Conservation (phyloP, 2,329 filamentous ascomycete species). For the Aureobasidium sp. region DNA sequence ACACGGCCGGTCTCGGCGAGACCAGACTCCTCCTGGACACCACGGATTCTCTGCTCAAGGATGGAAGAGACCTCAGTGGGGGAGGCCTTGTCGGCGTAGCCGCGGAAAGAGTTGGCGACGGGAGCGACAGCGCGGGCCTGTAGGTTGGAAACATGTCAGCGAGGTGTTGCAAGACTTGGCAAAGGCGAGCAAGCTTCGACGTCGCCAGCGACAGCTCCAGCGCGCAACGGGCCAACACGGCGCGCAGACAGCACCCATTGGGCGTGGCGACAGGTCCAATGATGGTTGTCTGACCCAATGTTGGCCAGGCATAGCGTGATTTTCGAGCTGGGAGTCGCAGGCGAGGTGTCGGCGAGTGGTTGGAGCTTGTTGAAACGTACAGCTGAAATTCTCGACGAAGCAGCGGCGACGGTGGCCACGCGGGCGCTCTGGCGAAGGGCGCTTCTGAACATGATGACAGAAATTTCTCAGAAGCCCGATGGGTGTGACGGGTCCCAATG, state of each 20-base stretch:
- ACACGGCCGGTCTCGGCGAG: conserved; percentile 99
- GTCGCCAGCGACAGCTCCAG: conserved; percentile 12
- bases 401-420: conserved; percentile 89
- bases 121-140: conserved; percentile 84
- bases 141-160: conserved; percentile 42
- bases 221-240: not conserved
- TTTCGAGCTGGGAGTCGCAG: conserved; percentile 37
- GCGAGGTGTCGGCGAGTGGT: conserved; percentile 38
- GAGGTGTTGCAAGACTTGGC: conserved; percentile 25
- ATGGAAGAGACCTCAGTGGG: conserved; percentile 99
- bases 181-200: conserved; percentile 7
- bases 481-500: conserved; percentile 17
- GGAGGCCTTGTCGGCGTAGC: conserved; percentile 88
- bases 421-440: conserved; percentile 95
- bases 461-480: conserved; percentile 18
- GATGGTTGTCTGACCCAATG: conserved; percentile 13
- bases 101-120: conserved; percentile 67
- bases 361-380: conserved; percentile 58
- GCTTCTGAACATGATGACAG: conserved; percentile 84
- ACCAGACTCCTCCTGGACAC: conserved; percentile 92
- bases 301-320: conserved; percentile 22
- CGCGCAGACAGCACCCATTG: conserved; percentile 18
- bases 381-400: conserved; percentile 81
- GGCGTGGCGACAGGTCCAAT: conserved; percentile 28
- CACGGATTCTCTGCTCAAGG: conserved; percentile 97